Evolutionary conservation across 345 rosid genomes (phyloP).

Genomic region (Eucalyptus sp.): DNA sequence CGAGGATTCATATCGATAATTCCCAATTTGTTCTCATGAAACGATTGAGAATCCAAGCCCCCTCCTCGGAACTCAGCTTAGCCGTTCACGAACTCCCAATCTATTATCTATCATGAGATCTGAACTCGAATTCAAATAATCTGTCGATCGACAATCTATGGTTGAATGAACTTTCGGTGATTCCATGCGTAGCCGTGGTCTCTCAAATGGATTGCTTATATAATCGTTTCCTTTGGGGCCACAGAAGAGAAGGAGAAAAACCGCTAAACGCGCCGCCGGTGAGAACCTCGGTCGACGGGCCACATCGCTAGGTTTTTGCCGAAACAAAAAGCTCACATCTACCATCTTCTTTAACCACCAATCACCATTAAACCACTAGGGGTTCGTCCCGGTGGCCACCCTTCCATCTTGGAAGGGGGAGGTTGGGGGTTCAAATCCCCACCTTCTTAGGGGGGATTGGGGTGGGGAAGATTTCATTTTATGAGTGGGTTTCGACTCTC

Average conservation of each 20-base stretch:
- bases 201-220: not conserved
- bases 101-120: not conserved
- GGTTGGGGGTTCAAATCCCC: too few relatives aligned
- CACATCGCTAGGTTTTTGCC: not conserved
- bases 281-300: not conserved
- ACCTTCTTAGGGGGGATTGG: too few relatives aligned
- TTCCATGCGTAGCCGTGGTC: not conserved
- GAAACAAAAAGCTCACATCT: not conserved
- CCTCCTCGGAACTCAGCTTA: not conserved
- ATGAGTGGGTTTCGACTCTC: too few relatives aligned
- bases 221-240: not conserved
- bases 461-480: too few relatives aligned
- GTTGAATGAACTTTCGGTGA: not conserved
- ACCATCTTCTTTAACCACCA: not conserved
- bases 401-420: too few relatives aligned
- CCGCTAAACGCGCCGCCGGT: not conserved
- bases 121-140: too few relatives aligned
- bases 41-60: not conserved
- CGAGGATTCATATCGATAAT: rapidly evolving
- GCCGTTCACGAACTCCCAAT: not conserved
- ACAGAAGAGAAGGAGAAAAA: not conserved
- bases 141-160: not conserved
- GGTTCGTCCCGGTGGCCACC: too few relatives aligned
- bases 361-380: not conserved
- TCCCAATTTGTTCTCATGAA: not conserved